phyloP scores from a whole-genome alignment of 805 yeast species.

The Saccharomycopsis fodiens region DNA sequence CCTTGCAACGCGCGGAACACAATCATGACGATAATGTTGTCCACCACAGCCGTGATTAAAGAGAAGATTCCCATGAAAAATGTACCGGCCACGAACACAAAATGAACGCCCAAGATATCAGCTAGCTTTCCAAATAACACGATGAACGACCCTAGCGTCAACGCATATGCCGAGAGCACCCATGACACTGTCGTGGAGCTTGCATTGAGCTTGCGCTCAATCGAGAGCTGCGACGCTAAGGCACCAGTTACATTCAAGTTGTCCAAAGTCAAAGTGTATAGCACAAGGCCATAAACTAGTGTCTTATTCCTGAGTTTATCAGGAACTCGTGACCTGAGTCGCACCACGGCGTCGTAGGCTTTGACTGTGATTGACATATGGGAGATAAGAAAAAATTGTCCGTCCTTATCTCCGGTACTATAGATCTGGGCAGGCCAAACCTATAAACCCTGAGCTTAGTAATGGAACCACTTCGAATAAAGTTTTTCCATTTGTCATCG shows the following conservation, averaged over 20 bases:
- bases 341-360: too few species aligned
- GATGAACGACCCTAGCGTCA: slow-evolving; percentile 39
- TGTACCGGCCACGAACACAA: neutral
- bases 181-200: slow-evolving; percentile 33
- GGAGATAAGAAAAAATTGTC: too few species aligned
- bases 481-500: too few species aligned
- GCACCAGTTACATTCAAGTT: slow-evolving; percentile 25
- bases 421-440: too few species aligned
- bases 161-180: too few species aligned
- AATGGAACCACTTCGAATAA: too few species aligned
- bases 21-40: too few species aligned
- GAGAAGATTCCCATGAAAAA: neutral
- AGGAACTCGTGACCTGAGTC: too few species aligned
- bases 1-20: too few species aligned
- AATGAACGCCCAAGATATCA: slow-evolving; percentile 27
- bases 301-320: neutral
- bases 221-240: slow-evolving; percentile 21
- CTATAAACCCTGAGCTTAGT: too few species aligned
- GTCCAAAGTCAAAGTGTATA: slow-evolving; percentile 23
- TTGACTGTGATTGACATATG: too few species aligned
- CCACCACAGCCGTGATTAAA: neutral
- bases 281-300: slow-evolving; percentile 6
- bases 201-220: slow-evolving; percentile 33
- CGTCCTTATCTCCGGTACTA: too few species aligned
- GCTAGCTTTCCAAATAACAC: slow-evolving; percentile 35